Percentiles rank a stretch among this genome's conserved stretches.
Conservation (phyloP, 73 alveolate species). For the Symbiodinium natans region DNA sequence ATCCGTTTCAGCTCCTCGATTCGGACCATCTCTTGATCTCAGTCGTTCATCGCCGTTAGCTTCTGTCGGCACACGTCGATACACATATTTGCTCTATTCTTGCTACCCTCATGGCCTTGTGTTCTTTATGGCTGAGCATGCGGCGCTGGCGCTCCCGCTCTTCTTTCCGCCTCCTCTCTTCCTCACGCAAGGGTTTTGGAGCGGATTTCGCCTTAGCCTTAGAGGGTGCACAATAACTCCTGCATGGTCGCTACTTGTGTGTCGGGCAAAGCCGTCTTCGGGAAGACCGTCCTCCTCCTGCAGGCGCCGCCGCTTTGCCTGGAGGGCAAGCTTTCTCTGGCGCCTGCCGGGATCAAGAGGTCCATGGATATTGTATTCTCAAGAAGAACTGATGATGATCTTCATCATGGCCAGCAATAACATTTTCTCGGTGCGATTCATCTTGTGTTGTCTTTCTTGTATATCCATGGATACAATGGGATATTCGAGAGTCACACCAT, state of each 20-base stretch:
- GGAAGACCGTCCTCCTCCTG: conserved; percentile 81
- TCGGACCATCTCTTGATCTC: conserved; percentile 29
- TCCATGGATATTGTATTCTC: no score
- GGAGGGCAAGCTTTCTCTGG: conserved; percentile 70
- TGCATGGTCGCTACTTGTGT: no score
- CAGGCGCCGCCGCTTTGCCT: conserved; percentile 70
- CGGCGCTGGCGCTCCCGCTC: conserved; percentile 74
- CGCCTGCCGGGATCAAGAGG: conserved; percentile 12
- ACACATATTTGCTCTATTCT: no score
- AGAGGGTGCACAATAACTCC: no score
- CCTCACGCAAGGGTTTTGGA: conserved; percentile 59
- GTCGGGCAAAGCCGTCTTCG: neutral
- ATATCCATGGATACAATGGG: no score
- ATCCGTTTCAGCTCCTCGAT: neutral
- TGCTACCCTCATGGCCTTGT: no score
- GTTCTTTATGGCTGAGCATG: neutral
- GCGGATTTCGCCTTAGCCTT: no score
- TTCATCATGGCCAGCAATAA: no score
- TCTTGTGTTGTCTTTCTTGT: no score
- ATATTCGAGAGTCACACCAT: no score
- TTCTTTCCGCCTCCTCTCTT: conserved; percentile 70
- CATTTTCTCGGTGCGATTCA: no score
- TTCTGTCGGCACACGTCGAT: neutral
- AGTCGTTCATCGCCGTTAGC: neutral
- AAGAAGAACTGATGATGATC: no score